Base-by-base conservation (phyloP, 805 yeast species). In the Saturnispora bothae region DNA sequence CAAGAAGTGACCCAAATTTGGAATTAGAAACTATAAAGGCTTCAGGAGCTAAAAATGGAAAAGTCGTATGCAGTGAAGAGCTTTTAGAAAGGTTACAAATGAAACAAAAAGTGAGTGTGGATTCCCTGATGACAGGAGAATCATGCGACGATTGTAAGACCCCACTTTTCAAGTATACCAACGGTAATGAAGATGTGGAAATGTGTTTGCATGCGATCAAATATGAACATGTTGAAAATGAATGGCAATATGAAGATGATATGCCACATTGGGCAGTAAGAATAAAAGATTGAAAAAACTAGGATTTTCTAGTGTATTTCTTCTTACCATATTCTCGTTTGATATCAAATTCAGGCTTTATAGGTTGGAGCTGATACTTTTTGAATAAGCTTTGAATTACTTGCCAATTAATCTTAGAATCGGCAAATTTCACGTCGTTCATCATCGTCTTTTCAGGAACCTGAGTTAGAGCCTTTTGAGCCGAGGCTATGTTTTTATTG, bases 181-280 rank as follows among this genome's bases (percentile, higher is more conserved):
- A 52, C 18, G 45, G 49, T 13, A 47, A 55, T 4, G 56, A 56
- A 15, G 57, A 56, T 13, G 48, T 53, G 44, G 52, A 54, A 9
- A 57, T 73, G 23, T 72, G 65, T 61, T 54, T 73, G 38, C 78
- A 73, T 55, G 71, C 78, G 2, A 56, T 47, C 29, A 53, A 54
- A 26, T 69, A 72, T 43, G 50, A 49, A 18, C 57, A 59, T 16
- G 43, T 47, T 3, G 50, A 43, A 3, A 44, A 48, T 3, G 43
- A 44, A 0, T 57, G 68, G 54, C 45, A 48, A 7, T 75, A 63
- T 43, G 56, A 64, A 39, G 66, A 78, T 0, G 51, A 48, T 1
- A 38, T 52, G 15, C 83, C 83, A 0, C 25, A 33, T 0, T 76
- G 83, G 82, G 54, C 63, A 9, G 23, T 50, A n/a, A n/a, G n/a